Evolutionary conservation across 192 early-diverging fungal genomes (phyloP).

Genomic region (Chytriomyces hyalinus): DNA sequence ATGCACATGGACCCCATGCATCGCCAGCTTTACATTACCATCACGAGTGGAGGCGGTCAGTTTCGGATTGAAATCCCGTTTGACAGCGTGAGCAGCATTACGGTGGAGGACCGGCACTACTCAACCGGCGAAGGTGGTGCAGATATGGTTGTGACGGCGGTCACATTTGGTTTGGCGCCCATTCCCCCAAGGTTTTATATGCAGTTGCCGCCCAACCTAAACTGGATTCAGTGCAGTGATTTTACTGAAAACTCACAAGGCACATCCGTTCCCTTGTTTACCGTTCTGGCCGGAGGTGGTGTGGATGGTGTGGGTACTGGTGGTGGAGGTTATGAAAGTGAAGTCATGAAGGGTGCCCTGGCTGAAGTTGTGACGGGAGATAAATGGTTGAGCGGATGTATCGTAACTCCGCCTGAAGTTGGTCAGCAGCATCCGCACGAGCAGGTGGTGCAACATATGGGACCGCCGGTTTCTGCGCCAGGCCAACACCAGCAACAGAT

Average conservation of each 20-base stretch:
- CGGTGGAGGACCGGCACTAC: slow-evolving; percentile 17
- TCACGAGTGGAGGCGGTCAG: slow-evolving; percentile 2
- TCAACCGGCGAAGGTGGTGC: background rate
- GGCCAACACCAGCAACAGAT: background rate
- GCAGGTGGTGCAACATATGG: background rate
- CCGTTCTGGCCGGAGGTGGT: slow-evolving; percentile 24
- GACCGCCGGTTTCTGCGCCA: background rate
- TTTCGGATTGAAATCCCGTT: slow-evolving; percentile 27
- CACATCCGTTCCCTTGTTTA: slow-evolving; percentile 9
- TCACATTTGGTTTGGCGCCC: slow-evolving; percentile 5
- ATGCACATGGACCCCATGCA: slow-evolving; percentile 28
- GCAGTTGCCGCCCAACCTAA: background rate
- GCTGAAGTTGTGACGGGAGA: slow-evolving; percentile 10
- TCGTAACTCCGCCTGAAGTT: background rate
- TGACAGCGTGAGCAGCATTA: slow-evolving; percentile 5
- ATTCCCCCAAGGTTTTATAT: slow-evolving; percentile 16
- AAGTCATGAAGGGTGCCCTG: slow-evolving; percentile 6
- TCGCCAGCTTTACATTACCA: slow-evolving; percentile 16
- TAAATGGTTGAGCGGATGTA: background rate
- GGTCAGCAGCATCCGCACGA: background rate
- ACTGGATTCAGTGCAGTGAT: slow-evolving; percentile 19
- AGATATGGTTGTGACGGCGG: slow-evolving; percentile 12
- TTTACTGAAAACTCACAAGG: slow-evolving; percentile 21
- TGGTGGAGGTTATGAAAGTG: slow-evolving; percentile 10
- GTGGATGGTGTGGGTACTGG: slow-evolving; percentile 9